Base-by-base conservation (phyloP, 129 eudicot species). In the Helichrysum umbraculigerum region DNA sequence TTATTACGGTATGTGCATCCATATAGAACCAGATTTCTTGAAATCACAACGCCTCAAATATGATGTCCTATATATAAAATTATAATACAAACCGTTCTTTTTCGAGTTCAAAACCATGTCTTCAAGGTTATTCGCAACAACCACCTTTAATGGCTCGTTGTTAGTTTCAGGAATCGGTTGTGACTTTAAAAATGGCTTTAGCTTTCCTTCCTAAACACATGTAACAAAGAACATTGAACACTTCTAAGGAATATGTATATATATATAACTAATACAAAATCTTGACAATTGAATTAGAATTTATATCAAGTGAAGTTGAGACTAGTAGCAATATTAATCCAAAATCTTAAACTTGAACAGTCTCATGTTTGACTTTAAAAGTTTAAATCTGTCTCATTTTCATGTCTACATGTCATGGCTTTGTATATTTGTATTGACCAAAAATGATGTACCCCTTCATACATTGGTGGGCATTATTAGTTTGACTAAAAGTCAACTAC, bases 161-260 rank as follows among this genome's bases (percentile, higher is more conserved):
- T 88, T 91, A 37, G 73, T 81, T 77, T 83, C 85, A 21, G 95
- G 95, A 25, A 91, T 77, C 30, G 94, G 87, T 74, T 91, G 92
- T 7, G 97, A 91, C 78, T 91, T 91, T 34, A 68, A 56, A 69
- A 68, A 88, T 19, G 92, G 84, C 74, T 81, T 73, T 68, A 91
- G 79, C 3, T 73, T 86, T 28, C 94, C 95, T 21, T 86, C 94
- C 95, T 91, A 85, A 58, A 78, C 35, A 39, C 20, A 59, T 54
- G 21, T 70, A 22, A 20, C 69, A 75, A 10, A 30, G 35, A 29
- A 44, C 11, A 14, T 15, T 17, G 3, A 5, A 52, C 42, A 35
- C n/a, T n/a, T n/a, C n/a, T n/a, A n/a, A n/a, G n/a, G n/a, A n/a
- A n/a, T n/a, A n/a, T n/a, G n/a, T n/a, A n/a, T n/a, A n/a, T n/a